phyloP scores from a whole-genome alignment of 139 green algal species.

The Tetratostichococcus sp. region DNA sequence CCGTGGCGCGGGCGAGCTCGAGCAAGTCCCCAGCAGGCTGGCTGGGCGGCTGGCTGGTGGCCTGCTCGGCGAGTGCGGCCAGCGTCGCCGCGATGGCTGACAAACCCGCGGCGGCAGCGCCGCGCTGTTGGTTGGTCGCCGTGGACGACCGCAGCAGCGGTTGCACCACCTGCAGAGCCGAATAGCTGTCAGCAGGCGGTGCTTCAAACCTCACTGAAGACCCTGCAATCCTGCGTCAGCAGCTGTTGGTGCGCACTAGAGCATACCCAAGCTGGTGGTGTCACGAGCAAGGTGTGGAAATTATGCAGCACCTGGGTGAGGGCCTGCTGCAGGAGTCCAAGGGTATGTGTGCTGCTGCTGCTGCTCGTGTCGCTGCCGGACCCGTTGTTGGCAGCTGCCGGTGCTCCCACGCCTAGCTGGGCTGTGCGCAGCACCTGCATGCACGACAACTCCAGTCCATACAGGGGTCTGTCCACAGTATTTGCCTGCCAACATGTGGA shows the following conservation, averaged over 20 bases:
- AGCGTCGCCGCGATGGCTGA: neutral
- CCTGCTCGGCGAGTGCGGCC: neutral
- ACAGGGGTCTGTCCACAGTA: too few species aligned
- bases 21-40: neutral
- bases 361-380: neutral
- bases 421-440: neutral
- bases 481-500: too few species aligned
- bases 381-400: too few species aligned
- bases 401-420: neutral
- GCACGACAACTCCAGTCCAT: neutral
- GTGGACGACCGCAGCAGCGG: neutral
- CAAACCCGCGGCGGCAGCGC: neutral
- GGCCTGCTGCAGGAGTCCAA: neutral
- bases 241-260: too few species aligned
- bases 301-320: neutral
- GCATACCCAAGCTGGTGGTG: too few species aligned
- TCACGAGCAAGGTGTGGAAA: too few species aligned
- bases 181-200: too few species aligned
- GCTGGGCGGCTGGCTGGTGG: neutral
- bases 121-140: neutral
- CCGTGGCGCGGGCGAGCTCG: neutral
- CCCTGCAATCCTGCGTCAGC: too few species aligned
- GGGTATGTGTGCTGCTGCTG: neutral
- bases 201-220: too few species aligned
- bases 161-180: neutral